Evolutionary conservation across 345 rosid genomes (phyloP).

Genomic region (Lepidium aucheri): DNA sequence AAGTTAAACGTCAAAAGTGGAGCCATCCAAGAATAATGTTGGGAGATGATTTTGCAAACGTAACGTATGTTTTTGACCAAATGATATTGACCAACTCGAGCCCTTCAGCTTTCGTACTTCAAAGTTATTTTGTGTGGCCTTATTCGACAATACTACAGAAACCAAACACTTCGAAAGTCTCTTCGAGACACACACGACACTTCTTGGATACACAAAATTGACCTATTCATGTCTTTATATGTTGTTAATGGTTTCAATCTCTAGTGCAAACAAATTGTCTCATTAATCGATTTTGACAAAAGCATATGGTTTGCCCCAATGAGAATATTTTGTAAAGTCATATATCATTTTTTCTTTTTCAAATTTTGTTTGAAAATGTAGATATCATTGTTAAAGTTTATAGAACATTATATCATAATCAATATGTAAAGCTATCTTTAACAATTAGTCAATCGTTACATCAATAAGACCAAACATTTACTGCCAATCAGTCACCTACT

Average conservation of each 20-base stretch:
- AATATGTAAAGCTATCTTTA: not conserved
- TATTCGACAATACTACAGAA: constrained; percentile 24
- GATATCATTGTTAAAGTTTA: not conserved
- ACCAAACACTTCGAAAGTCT: constrained; percentile 26
- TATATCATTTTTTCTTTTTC: not conserved
- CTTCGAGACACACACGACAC: constrained; percentile 29
- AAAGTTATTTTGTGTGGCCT: constrained; percentile 23
- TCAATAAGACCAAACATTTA: not conserved
- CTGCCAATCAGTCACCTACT: not conserved
- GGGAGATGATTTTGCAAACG: constrained; percentile 7
- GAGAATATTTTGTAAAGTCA: constrained; percentile 17
- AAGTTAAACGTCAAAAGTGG: constrained; percentile 14
- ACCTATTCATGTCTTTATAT: constrained; percentile 19
- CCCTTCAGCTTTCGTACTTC: constrained; percentile 26
- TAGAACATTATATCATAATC: not conserved
- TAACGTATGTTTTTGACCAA: constrained; percentile 24
- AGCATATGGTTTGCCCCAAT: constrained; percentile 4
- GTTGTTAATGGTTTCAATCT: not conserved
- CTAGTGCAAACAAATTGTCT: constrained; percentile 13
- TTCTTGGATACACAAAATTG: constrained; percentile 27
- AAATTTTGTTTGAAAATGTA: not conserved
- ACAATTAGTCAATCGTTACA: not conserved
- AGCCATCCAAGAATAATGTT: constrained; percentile 19
- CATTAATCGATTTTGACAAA: constrained; percentile 26
- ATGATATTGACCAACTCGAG: constrained; percentile 29